phyloP scores from a whole-genome alignment of 2,329 filamentous ascomycete species.

The Trichoderma koningiopsis region DNA sequence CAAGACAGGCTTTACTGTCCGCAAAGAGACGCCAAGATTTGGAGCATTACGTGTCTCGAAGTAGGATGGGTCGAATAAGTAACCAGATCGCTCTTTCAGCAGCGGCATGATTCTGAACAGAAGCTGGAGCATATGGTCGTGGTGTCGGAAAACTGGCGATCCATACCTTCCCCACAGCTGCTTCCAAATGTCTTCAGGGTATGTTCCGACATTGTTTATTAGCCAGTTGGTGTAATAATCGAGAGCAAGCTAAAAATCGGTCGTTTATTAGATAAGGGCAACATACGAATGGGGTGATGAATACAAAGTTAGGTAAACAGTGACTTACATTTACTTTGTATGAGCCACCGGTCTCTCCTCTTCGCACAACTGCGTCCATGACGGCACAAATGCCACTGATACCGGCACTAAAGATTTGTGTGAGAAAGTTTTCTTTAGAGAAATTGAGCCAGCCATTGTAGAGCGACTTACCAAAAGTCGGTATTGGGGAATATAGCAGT shows the following conservation, averaged over 20 bases:
- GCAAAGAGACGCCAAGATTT: neutral
- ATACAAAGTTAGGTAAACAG: no score
- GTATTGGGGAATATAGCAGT: conserved; percentile 38
- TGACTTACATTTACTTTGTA: neutral
- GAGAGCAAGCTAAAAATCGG: neutral
- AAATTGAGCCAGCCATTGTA: no score
- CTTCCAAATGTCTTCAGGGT: neutral
- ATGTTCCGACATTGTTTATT: neutral
- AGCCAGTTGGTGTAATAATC: neutral
- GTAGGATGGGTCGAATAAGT: conserved; percentile 47
- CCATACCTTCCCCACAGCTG: conserved; percentile 52
- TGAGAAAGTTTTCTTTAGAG: no score
- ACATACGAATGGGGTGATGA: no score
- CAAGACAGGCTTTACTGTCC: neutral
- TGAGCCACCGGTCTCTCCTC: neutral
- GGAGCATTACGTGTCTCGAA: conserved; percentile 41
- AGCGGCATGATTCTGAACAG: conserved; percentile 38
- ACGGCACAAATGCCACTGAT: neutral
- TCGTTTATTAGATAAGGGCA: no score
- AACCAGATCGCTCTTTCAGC: conserved; percentile 44
- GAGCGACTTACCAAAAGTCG: conserved; percentile 32
- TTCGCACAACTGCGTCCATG: neutral
- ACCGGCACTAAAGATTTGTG: conserved; percentile 11
- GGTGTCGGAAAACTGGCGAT: conserved; percentile 49
- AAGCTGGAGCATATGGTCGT: conserved; percentile 45